Evolutionary conservation across 2,329 filamentous ascomycete genomes (phyloP), one percentile per base, ranked within the genome.

Genomic region (Pezicula neosporulosa): DNA sequence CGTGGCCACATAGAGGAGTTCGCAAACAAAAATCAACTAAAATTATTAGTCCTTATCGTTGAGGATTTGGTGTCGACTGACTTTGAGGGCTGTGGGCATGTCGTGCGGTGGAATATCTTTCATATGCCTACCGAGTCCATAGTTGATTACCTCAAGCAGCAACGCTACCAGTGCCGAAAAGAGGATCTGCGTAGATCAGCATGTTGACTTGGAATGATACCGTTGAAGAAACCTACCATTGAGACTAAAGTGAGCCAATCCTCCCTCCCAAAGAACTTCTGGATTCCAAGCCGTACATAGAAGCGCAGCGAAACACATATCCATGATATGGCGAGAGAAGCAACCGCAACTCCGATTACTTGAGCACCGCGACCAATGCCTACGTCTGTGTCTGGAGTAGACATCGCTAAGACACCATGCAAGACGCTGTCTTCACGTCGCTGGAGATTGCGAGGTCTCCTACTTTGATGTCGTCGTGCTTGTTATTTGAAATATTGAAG

Each of bases 251-350:
- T 63, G 36, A 65, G 47, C 60, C 62, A 64, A 54, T 67, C 65
- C 19, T 67, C 64, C 13, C 57, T 51, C 3, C 65, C 64, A 27
- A 66, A 48, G 43, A 61, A 63, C 52, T 62, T 64, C 37, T 63
- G 50, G 33, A 66, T 59, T 7, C 53, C 39, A 9, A 58, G 42
- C n/a, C 64, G 55, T 16, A 64, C 61, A 51, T 65, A 65, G 39
- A 61, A 55, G 48, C 65, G 60, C 33, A 67, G 51, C 16, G 47
- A 30, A 10, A 61, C 56, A 3, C 61, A 59, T 30, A 67, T 55
- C 49, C 70, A 66, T 2, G 68, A 66, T 7, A 74, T 36, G 8
- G 63, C 52, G 16, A 75, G 39, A 30, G 74, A 70, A 16, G 66
- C 63, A 35, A 63, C 57, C 2, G 59, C 62, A 37, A 65, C 61